Evolutionary conservation across 495 filamentous ascomycete species (phyloP).

Genomic region (Penicillium salamii): DNA sequence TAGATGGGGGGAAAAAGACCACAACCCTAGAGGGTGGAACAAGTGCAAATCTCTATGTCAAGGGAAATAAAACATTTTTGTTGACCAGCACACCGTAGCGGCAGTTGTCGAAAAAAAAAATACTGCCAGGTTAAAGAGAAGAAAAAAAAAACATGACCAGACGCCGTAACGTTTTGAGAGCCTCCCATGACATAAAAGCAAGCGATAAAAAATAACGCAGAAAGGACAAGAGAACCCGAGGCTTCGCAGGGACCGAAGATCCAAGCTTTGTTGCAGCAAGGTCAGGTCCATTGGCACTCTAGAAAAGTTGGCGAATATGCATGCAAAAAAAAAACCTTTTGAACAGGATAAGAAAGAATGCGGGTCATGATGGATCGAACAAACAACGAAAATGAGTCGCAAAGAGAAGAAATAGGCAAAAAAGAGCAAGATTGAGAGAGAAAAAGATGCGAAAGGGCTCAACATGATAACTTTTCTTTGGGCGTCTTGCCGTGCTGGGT

Average conservation of each 20-base stretch:
- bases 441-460: slow-evolving; percentile 15
- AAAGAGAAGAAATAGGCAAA: slow-evolving; percentile 10
- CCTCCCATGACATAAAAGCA: slow-evolving; percentile 32
- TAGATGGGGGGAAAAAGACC: slow-evolving; percentile 5
- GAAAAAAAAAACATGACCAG: slow-evolving; percentile 37
- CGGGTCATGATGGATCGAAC: slow-evolving; percentile 25
- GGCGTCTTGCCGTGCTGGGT: slow-evolving; percentile 11
- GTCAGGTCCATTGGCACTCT: slow-evolving; percentile 16
- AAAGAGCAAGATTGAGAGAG: too few species aligned
- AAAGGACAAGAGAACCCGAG: slow-evolving; percentile 14
- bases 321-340: slow-evolving; percentile 22
- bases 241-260: slow-evolving; percentile 14
- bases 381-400: slow-evolving; percentile 16
- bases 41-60: slow-evolving; percentile 36
- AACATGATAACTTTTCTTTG: slow-evolving; percentile 17
- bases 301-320: slow-evolving; percentile 16
- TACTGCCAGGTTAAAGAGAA: slow-evolving; percentile 25
- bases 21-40: slow-evolving; percentile 3
- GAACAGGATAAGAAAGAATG: slow-evolving; percentile 18
- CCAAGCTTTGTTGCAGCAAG: slow-evolving; percentile 15
- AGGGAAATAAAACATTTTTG: slow-evolving; percentile 23
- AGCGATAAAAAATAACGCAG: slow-evolving; percentile 11
- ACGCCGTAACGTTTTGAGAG: slow-evolving; percentile 41
- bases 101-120: slow-evolving; percentile 34
- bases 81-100: slow-evolving; percentile 31